Evolutionary conservation across 306 rosid genomes (phyloP), one percentile per base, ranked within the genome.

Genomic region (Gillenia trifoliata): DNA sequence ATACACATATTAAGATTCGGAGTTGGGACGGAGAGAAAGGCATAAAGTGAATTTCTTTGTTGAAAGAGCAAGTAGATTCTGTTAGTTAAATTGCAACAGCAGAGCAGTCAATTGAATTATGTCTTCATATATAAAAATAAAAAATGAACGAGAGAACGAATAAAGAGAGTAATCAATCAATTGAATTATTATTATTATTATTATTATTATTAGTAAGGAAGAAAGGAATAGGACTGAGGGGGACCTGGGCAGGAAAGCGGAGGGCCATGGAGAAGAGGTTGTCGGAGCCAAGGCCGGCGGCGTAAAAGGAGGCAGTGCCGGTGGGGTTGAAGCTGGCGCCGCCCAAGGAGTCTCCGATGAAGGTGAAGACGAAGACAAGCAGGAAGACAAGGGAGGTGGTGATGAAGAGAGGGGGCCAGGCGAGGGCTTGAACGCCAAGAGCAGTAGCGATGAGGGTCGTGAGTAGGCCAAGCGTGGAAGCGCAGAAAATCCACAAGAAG

Each of bases 301-400:
- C 91, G 34, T 93, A 93, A 30, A 90, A 93, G 29, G 96, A 70
- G 60, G 95, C 98, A 4, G 87, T 89, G 20, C 84, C 87, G 3
- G 96, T 90, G 70, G 98, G 98, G 75, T 93, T 93, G 86, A 93
- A 93, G 90, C 96, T 93, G 64, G 96, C 98, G 1, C 98, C 98
- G 71, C 96, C 98, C 78, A 93, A 61, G 45, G 82, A 78, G 69
- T 68, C 81, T 8, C 91, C 96, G 30, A 93, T 64, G 17, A 83
- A 4, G 68, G 81, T 83, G 73, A 93, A 93, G 29, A 87, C 23
- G 7, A 89, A 79, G 47, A 90, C 93, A 20, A 93, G 88, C 7
- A 85, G 0, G 74, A 93, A 93, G 8, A 93, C 83, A 8, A 90
- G 86, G 29, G 31, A 15, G 49, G 89, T 89, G 52, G 88, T 89